Percentiles rank a stretch among this genome's conserved stretches.
phyloP scores from a whole-genome alignment of 768 basidiomycete genomes.

The Suillus variegatus region DNA sequence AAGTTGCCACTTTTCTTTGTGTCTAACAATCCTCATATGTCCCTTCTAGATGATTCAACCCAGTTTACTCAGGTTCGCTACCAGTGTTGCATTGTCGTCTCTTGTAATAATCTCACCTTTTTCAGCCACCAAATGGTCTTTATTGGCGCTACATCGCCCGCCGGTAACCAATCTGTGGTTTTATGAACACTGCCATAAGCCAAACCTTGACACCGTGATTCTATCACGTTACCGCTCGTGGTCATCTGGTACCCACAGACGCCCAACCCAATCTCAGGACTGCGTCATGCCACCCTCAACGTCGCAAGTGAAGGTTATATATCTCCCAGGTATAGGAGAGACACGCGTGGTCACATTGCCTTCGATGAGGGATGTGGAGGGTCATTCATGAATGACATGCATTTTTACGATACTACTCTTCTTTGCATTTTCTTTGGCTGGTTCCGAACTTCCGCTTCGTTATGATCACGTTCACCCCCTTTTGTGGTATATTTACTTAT shows the following conservation, averaged over 20 bases:
- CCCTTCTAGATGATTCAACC: slow-evolving; percentile 56
- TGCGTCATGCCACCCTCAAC: slow-evolving; percentile 5
- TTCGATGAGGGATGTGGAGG: slow-evolving; percentile 4
- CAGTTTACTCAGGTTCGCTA: slow-evolving; percentile 41
- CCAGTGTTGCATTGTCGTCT: slow-evolving; percentile 7
- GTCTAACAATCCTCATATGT: slow-evolving; percentile 9
- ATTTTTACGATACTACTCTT: slow-evolving; percentile 6
- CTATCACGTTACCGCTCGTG: neutral
- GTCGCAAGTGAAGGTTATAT: neutral
- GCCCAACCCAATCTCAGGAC: neutral
- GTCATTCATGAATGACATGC: slow-evolving; percentile 3
- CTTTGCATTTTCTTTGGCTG: slow-evolving; percentile 8
- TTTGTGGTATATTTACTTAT: slow-evolving; percentile 1
- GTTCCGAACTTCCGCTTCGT: neutral
- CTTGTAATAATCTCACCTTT: neutral
- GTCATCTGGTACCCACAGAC: neutral
- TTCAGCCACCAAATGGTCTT: slow-evolving; percentile 42
- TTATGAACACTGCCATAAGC: neutral
- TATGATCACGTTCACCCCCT: neutral
- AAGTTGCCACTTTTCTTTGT: slow-evolving; percentile 28
- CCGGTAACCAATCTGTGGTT: slow-evolving; percentile 27
- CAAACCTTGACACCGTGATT: slow-evolving; percentile 2
- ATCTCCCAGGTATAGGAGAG: slow-evolving; percentile 2
- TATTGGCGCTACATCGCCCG: slow-evolving; percentile 53
- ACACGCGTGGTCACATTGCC: neutral